phyloP scores from a whole-genome alignment of 139 green algal species.

The Volvox reticuliferus region DNA sequence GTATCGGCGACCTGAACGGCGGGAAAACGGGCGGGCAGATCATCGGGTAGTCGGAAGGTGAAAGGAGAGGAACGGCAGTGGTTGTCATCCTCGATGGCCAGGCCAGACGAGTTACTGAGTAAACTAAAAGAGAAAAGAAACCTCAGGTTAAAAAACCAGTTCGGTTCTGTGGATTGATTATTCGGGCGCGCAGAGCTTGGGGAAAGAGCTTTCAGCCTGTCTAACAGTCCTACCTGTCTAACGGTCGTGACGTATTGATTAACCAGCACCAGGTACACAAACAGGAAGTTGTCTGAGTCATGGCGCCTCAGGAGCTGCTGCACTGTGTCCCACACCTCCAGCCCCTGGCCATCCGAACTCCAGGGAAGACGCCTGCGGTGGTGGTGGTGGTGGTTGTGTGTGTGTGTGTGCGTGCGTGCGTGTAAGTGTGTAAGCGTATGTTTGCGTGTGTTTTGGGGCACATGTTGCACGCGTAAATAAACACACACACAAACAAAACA shows the following conservation, averaged over 20 bases:
- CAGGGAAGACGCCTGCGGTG: conserved; percentile 22
- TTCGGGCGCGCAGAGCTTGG: no score
- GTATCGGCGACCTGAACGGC: conserved; percentile 51
- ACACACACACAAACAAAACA: conserved; percentile 10
- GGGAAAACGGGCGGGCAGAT: neutral
- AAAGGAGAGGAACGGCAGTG: neutral
- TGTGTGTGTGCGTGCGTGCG: no score
- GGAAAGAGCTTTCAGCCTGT: no score
- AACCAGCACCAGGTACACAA: conserved; percentile 82
- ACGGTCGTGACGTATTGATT: conserved; percentile 75
- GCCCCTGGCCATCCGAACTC: conserved; percentile 24
- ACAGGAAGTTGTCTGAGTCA: conserved; percentile 83
- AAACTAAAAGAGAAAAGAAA: neutral
- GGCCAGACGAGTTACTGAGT: no score
- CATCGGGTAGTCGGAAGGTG: neutral
- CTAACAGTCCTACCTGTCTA: conserved; percentile 40
- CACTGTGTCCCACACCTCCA: conserved; percentile 47
- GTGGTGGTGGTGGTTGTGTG: neutral
- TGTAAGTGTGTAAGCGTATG: no score
- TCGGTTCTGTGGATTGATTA: no score
- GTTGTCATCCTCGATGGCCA: no score
- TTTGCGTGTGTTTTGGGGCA: neutral
- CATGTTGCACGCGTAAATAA: neutral
- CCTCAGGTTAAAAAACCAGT: neutral
- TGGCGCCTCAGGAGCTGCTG: conserved; percentile 46